Conservation (phyloP, 257 asterid species). For the Vinca minor region DNA sequence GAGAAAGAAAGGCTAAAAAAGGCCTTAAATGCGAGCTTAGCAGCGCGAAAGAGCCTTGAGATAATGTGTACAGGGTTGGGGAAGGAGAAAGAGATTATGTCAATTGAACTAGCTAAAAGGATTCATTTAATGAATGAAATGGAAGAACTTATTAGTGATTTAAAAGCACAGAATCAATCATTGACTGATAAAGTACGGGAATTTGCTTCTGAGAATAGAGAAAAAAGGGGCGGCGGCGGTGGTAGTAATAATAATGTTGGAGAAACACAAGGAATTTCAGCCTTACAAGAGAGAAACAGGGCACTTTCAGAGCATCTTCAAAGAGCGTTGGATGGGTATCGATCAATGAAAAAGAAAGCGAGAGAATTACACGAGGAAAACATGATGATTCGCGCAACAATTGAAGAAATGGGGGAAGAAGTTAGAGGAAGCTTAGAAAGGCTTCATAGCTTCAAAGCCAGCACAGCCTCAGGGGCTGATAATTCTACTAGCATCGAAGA, state of each 20-base stretch:
- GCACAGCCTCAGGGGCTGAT: slow-evolving; percentile 8
- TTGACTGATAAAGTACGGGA: slow-evolving; percentile 38
- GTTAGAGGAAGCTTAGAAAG: slow-evolving; percentile 32
- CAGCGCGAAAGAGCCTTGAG: slow-evolving; percentile 55
- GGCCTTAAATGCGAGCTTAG: slow-evolving; percentile 42
- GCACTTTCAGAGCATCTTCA: slow-evolving; percentile 37
- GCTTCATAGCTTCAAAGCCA: slow-evolving; percentile 35
- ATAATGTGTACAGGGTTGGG: slow-evolving; percentile 63
- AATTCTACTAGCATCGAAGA: slow-evolving; percentile 21
- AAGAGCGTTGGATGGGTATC: slow-evolving; percentile 44
- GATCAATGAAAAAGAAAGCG: slow-evolving; percentile 48
- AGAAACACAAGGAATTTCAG: slow-evolving; percentile 24
- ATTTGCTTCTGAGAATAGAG: slow-evolving; percentile 28
- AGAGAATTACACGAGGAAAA: slow-evolving; percentile 43
- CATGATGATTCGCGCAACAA: slow-evolving; percentile 17
- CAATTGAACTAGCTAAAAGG: slow-evolving; percentile 46
- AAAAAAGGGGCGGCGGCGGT: slow-evolving; percentile 8
- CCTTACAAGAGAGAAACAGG: slow-evolving; percentile 42
- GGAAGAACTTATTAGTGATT: slow-evolving; percentile 47
- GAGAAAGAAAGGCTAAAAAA: slow-evolving; percentile 49
- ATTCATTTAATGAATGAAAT: slow-evolving; percentile 41
- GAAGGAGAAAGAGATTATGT: slow-evolving; percentile 71
- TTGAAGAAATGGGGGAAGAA: slow-evolving; percentile 10
- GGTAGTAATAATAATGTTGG: slow-evolving; percentile 3
- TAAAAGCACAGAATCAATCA: slow-evolving; percentile 38